Base-by-base conservation (phyloP, 768 basidiomycete genomes). In the Kondoa malvinella region DNA sequence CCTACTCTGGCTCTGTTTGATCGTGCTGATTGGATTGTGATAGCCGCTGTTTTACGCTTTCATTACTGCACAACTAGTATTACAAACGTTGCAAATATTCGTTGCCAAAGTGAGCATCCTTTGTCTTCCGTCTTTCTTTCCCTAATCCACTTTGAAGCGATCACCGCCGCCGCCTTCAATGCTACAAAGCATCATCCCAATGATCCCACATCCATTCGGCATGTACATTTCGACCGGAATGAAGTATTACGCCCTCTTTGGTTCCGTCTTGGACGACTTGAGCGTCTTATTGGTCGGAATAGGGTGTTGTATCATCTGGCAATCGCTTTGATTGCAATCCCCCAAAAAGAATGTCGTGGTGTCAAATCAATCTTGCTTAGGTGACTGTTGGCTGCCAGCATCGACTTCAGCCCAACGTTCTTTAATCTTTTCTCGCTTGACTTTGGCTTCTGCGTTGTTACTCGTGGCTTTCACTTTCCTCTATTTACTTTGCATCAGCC, bases 1-100 rank as follows among this genome's bases (percentile, higher is more conserved):
- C 30, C 25, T 25, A 31, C 15, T 14, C 30, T 31, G 12, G 12
- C 30, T 14, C 16, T 25, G 30, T 60, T 30, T n/a, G n/a, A 27
- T 17, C 8, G n/a, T 26, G 61, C 61, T 63, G 17, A 63, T n/a
- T 8, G 2, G 57, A 2, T 2, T 25, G 4, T 50, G 25, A 1
- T 68, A 73, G 72, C 74, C 73, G 0, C 34, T 75, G 0, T 32
- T 75, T 16, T 75, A 73, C 69, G 68, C 72, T 66, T 75, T 75
- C 59, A 65, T 75, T 40, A 72, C 71, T n/a, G 40, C 72, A 62
- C 73, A 75, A 68, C 71, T 75, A 57, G 69, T 75, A 21, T 66
- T 75, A 2, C 74, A 75, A 68, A 71, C 71, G 4, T 69, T 71
- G 0, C 71, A 71, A 1, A 68, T 73, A n/a, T 67, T 73, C 66